Percentiles rank a stretch among this genome's conserved stretches.
Evolutionary conservation across 345 rosid genomes (phyloP).

Genomic region (Linum usitatissimum): DNA sequence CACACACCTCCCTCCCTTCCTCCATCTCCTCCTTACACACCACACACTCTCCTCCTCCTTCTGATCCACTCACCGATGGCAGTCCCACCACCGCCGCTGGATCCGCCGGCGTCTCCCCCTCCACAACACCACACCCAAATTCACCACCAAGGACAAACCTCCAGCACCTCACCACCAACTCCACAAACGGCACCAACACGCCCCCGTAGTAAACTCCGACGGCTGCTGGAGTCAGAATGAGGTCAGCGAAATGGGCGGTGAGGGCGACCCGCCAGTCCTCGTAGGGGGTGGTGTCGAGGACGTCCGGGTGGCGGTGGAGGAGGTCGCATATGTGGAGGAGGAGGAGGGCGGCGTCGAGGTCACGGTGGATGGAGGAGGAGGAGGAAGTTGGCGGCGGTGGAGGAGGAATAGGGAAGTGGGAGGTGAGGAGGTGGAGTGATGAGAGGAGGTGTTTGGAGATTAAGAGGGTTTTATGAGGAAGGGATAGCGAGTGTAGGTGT

Average conservation of each 20-base stretch:
- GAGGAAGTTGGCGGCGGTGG: constrained; percentile 19
- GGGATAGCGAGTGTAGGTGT: constrained; percentile 69
- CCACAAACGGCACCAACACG: constrained; percentile 49
- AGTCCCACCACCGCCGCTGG: constrained; percentile 54
- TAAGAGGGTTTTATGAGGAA: constrained; percentile 52
- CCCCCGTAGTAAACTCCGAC: constrained; percentile 44
- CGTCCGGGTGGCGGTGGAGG: constrained; percentile 47
- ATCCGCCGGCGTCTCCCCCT: constrained; percentile 40
- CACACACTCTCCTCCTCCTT: constrained; percentile 45
- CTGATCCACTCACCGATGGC: constrained; percentile 29
- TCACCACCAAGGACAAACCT: constrained; percentile 43
- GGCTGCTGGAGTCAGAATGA: constrained; percentile 28
- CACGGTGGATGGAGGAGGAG: constrained; percentile 37
- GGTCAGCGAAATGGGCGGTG: constrained; percentile 17
- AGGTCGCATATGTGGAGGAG: constrained; percentile 79
- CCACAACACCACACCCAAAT: constrained; percentile 20
- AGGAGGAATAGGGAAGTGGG: constrained; percentile 26
- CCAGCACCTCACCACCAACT: constrained; percentile 50
- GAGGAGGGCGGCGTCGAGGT: constrained; percentile 63
- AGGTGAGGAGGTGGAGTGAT: constrained; percentile 52
- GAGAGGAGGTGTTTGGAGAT: constrained; percentile 75
- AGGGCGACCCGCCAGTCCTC: constrained; percentile 49
- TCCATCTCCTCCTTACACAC: constrained; percentile 79
- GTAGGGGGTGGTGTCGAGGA: constrained; percentile 29
- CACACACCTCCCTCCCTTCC: constrained; percentile 67